A percentile compares a stretch with the other conserved stretches of the same genome.
These are phyloP conservation scores for Vararia minispora DNA, from an alignment of 768 basidiomycete species.

Conservation along the genomic window DNA sequence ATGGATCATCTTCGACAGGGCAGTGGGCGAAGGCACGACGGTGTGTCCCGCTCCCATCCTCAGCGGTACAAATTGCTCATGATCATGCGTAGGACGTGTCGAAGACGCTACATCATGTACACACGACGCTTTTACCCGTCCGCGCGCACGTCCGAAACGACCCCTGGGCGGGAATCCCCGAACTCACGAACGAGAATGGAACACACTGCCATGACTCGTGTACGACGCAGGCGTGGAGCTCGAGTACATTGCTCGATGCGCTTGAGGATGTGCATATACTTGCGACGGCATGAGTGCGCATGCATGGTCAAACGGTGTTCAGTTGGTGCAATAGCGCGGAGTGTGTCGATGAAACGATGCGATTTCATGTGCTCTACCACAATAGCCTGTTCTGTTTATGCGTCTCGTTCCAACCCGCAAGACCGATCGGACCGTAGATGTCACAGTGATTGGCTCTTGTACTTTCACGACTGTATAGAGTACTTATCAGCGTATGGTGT, in stretches of 20 bases:
- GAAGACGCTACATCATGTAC: constrained; percentile 71
- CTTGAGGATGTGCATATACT: constrained; percentile 58
- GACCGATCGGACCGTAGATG: no score
- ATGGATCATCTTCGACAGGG: constrained; percentile 78
- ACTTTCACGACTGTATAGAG: no score
- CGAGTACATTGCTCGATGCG: constrained; percentile 86
- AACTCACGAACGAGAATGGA: constrained; percentile 83
- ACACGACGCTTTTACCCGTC: constrained; percentile 56
- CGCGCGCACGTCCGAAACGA: constrained; percentile 69
- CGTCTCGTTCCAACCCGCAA: no score
- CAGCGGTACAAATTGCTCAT: constrained; percentile 3
- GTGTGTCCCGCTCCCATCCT: constrained; percentile 23
- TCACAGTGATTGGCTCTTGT: no score
- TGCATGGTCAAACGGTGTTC: no score
- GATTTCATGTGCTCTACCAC: no score
- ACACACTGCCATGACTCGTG: constrained; percentile 81
- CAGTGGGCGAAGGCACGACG: constrained; percentile 52
- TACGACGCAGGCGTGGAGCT: constrained; percentile 92
- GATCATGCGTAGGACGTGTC: constrained; percentile 40
- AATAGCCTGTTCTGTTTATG: no score
- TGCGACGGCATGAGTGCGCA: not conserved
- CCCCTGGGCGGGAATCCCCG: constrained; percentile 90
- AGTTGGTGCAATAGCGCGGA: no score
- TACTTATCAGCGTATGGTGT: no score
- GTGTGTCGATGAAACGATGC: no score